A percentile compares a stretch with the other conserved stretches of the same genome.
These are phyloP conservation scores for Phytophthora pistaciae DNA, from an alignment of 352 stramenopile genomes.

Conservation along the genomic window DNA sequence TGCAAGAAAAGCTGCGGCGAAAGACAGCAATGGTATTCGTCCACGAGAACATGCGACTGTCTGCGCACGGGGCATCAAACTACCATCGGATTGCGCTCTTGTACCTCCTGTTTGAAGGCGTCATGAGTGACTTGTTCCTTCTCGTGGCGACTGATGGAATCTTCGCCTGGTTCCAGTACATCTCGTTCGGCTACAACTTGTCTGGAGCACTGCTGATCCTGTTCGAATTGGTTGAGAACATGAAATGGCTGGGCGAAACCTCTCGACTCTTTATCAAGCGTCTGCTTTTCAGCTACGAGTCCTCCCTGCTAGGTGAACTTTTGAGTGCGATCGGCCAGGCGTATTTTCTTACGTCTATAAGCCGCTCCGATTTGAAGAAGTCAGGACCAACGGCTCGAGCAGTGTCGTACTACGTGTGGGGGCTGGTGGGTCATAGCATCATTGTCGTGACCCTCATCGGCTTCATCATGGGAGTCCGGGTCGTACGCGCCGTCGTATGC, in stretches of 20 bases:
- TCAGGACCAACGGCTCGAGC: constrained; percentile 8
- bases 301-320: constrained; percentile 31
- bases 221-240: constrained; percentile 28
- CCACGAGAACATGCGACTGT: constrained; percentile 20
- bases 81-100: constrained; percentile 23
- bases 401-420: constrained; percentile 35
- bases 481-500: constrained; percentile 11
- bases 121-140: constrained; percentile 39
- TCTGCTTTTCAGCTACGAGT: constrained; percentile 39
- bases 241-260: constrained; percentile 11
- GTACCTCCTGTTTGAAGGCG: constrained; percentile 29
- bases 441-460: constrained; percentile 28
- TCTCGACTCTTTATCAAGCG: constrained; percentile 20
- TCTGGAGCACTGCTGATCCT: constrained; percentile 22
- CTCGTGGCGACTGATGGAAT: constrained; percentile 30
- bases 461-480: constrained; percentile 19
- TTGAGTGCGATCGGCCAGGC: constrained; percentile 12
- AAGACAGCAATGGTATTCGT: constrained; percentile 19
- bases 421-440: constrained; percentile 23
- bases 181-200: constrained; percentile 39
- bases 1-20: constrained; percentile 7
- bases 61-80: constrained; percentile 23
- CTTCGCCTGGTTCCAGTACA: constrained; percentile 30
- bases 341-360: constrained; percentile 18
- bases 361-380: constrained; percentile 10